Evolutionary conservation across 2,329 filamentous ascomycete genomes (phyloP).

Genomic region (Fusarium tanahbumbuense): DNA sequence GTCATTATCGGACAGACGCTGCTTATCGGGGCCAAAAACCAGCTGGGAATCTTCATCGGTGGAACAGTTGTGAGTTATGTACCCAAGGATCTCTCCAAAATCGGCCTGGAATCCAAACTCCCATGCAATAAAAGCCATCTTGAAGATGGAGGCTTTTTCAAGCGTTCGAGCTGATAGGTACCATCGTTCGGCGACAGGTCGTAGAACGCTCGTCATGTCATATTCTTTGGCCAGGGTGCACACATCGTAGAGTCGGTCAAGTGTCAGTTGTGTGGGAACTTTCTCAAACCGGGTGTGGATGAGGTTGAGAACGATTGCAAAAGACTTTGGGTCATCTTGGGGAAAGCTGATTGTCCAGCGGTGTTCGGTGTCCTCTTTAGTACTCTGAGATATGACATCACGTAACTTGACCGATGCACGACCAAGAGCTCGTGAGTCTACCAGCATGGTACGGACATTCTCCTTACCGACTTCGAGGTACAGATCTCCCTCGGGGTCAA

Average conservation of each 20-base stretch:
- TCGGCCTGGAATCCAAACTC: constrained; percentile 21
- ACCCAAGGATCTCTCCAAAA: constrained; percentile 1
- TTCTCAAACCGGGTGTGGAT: constrained; percentile 20
- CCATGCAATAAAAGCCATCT: constrained; percentile 29
- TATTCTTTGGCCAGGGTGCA: constrained; percentile 35
- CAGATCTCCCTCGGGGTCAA: constrained; percentile 21
- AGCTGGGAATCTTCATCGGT: constrained; percentile 7
- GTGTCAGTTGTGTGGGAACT: not conserved
- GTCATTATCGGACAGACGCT: constrained; percentile 3
- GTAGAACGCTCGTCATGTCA: constrained; percentile 21
- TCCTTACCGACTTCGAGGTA: constrained; percentile 6
- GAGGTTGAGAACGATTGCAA: constrained; percentile 21
- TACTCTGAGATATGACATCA: not conserved
- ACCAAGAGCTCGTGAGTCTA: constrained; percentile 29
- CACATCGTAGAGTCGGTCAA: constrained; percentile 12
- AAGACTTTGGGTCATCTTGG: constrained; percentile 10
- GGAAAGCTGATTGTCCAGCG: constrained; percentile 15
- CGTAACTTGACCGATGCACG: constrained; percentile 9
- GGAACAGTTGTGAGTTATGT: constrained; percentile 2
- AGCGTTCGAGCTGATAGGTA: not conserved
- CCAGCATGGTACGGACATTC: constrained; percentile 8
- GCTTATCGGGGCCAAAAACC: not conserved
- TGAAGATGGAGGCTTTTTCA: not conserved
- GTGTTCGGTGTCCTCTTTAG: not conserved
- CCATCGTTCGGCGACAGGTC: constrained; percentile 30